Percentiles rank a stretch among this genome's conserved stretches.
phyloP scores from a whole-genome alignment of 2,329 filamentous ascomycete species.

The Penicillium sclerotiorum region DNA sequence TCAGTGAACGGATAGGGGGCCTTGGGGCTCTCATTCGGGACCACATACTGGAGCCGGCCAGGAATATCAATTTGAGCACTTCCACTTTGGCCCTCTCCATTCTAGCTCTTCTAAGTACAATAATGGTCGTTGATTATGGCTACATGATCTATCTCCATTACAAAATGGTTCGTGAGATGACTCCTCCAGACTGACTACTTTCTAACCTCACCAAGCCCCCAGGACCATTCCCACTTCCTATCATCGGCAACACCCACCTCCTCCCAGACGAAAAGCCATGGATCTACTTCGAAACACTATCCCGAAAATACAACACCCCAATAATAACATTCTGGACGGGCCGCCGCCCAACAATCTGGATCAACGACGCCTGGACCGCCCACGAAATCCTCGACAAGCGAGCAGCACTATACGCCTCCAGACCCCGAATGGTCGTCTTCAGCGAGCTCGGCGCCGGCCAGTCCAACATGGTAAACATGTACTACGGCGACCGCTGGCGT shows the following conservation, averaged over 20 bases:
- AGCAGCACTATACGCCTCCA: constrained; percentile 34
- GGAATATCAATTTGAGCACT: too few relatives aligned
- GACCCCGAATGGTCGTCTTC: constrained; percentile 34
- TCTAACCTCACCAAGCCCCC: constrained; percentile 47
- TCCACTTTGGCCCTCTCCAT: background rate
- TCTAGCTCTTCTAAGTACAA: background rate
- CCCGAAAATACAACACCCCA: constrained; percentile 48
- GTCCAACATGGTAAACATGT: constrained; percentile 48
- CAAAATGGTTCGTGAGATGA: constrained; percentile 24
- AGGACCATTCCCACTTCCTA: constrained; percentile 57
- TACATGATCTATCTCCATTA: constrained; percentile 28
- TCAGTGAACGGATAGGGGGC: constrained; percentile 7
- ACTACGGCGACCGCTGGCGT: constrained; percentile 42
- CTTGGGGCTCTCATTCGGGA: constrained; percentile 5
- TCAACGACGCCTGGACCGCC: constrained; percentile 33
- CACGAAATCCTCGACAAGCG: constrained; percentile 37
- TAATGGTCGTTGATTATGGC: constrained; percentile 25
- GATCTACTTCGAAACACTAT: constrained; percentile 60
- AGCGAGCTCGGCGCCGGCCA: constrained; percentile 31
- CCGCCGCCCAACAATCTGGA: constrained; percentile 32
- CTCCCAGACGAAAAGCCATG: constrained; percentile 60
- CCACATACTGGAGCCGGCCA: too few relatives aligned
- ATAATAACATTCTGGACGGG: constrained; percentile 62
- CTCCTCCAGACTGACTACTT: background rate
- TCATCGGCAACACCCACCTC: constrained; percentile 58